Percentiles rank a stretch among this genome's conserved stretches.
phyloP scores from a whole-genome alignment of 768 basidiomycete genomes.

The Mrakia gelida region DNA sequence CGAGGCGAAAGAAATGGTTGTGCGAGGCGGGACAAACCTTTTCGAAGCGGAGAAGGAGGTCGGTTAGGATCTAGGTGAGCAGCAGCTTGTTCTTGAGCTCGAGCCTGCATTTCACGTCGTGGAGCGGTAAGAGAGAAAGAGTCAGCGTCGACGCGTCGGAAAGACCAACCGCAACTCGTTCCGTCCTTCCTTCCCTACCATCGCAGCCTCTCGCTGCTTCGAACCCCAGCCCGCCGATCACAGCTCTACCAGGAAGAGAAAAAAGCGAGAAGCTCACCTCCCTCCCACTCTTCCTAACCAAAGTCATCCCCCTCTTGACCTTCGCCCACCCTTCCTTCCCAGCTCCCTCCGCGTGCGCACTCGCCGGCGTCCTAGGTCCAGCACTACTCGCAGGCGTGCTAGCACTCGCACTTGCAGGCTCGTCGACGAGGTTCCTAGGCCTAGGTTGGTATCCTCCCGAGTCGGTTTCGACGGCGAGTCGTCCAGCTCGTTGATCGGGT shows the following conservation, averaged over 20 bases:
- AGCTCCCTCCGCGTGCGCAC: background rate
- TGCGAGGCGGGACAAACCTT: background rate
- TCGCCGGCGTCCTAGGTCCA: background rate
- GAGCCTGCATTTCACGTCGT: background rate
- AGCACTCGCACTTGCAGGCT: background rate
- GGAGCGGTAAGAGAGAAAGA: no score
- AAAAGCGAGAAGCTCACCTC: background rate
- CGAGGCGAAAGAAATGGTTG: no score
- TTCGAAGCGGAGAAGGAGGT: slow-evolving; percentile 12
- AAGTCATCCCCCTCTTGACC: slow-evolving; percentile 10
- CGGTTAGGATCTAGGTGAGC: background rate
- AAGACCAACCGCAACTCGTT: background rate
- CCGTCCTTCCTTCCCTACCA: background rate
- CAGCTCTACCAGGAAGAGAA: no score
- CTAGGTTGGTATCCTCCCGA: background rate
- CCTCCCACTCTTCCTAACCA: background rate
- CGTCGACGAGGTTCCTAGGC: no score
- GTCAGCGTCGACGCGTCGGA: background rate
- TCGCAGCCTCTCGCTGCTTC: background rate
- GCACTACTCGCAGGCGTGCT: background rate
- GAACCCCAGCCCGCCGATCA: no score
- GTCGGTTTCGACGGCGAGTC: background rate
- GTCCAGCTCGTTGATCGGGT: background rate
- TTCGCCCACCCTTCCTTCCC: slow-evolving; percentile 1
- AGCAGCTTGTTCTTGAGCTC: background rate